Conservation (phyloP, 306 rosid genomes). For the Corylus avellana region DNA sequence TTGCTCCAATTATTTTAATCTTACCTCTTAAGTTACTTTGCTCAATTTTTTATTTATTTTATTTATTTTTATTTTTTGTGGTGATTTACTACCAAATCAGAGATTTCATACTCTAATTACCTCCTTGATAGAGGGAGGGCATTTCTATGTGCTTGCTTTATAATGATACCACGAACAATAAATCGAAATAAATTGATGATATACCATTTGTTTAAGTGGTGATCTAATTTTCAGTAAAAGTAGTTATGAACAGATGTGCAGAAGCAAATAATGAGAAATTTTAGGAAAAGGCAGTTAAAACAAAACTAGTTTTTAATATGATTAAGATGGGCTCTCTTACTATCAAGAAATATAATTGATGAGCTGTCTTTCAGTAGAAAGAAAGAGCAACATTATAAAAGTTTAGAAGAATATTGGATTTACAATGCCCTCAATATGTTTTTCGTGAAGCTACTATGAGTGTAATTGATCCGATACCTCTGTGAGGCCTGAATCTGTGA, state of each 20-base stretch:
- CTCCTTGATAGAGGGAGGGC: background rate
- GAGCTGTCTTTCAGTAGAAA: background rate
- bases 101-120: background rate
- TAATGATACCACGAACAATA: background rate
- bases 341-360: background rate
- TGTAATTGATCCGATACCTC: background rate
- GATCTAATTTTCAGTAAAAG: background rate
- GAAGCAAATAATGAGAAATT: background rate
- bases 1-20: background rate
- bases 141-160: background rate
- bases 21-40: background rate
- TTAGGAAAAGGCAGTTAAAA: background rate
- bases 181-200: background rate
- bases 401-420: background rate
- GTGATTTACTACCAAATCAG: background rate
- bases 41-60: too few relatives aligned
- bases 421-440: background rate
- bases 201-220: background rate
- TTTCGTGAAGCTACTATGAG: background rate
- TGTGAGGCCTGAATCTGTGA: constrained; percentile 2
- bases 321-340: background rate
- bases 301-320: background rate
- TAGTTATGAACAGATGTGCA: background rate
- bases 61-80: background rate
- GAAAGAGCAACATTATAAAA: background rate